These are phyloP conservation scores for Physaria fendleri DNA, from an alignment of 345 rosid genomes.

Conservation along the genomic window DNA sequence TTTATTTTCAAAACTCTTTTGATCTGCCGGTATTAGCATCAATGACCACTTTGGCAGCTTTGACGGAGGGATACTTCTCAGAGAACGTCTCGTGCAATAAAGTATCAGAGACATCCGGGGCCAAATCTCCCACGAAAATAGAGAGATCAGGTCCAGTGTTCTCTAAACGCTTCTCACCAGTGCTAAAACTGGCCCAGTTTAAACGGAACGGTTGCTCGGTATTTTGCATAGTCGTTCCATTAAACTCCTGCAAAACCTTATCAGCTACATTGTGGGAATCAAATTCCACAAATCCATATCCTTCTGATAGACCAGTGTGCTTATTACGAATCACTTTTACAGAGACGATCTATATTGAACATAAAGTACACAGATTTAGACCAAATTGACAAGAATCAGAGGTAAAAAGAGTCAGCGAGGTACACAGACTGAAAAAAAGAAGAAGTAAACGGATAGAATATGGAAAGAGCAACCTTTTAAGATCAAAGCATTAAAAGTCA, in stretches of 20 bases:
- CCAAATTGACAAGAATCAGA: not conserved
- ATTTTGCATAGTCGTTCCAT: slow-evolving; percentile 63
- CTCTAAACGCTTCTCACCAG: slow-evolving; percentile 81
- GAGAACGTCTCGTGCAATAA: slow-evolving; percentile 70
- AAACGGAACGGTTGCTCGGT: slow-evolving; percentile 88
- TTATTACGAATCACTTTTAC: slow-evolving; percentile 91
- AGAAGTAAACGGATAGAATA: not conserved
- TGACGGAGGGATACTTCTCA: slow-evolving; percentile 70
- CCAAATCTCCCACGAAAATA: slow-evolving; percentile 93
- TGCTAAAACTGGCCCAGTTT: slow-evolving; percentile 96
- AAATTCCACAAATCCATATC: slow-evolving; percentile 95
- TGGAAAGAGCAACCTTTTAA: not conserved
- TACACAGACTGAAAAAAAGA: not conserved
- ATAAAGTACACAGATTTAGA: not conserved
- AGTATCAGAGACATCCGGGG: slow-evolving; percentile 83
- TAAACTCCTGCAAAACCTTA: slow-evolving; percentile 66
- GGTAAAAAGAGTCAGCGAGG: not conserved
- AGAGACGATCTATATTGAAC: slow-evolving; percentile 56
- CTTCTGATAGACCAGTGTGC: slow-evolving; percentile 81
- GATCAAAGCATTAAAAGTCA: slow-evolving; percentile 1
- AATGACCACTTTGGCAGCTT: slow-evolving; percentile 84
- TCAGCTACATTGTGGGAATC: slow-evolving; percentile 75
- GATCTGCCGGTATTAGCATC: slow-evolving; percentile 94
- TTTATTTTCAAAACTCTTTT: too few species aligned
- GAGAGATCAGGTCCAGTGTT: slow-evolving; percentile 76